Evolutionary conservation across 2,329 filamentous ascomycete genomes (phyloP), one percentile per base, ranked within the genome.

Genomic region (Colletotrichum sp.): DNA sequence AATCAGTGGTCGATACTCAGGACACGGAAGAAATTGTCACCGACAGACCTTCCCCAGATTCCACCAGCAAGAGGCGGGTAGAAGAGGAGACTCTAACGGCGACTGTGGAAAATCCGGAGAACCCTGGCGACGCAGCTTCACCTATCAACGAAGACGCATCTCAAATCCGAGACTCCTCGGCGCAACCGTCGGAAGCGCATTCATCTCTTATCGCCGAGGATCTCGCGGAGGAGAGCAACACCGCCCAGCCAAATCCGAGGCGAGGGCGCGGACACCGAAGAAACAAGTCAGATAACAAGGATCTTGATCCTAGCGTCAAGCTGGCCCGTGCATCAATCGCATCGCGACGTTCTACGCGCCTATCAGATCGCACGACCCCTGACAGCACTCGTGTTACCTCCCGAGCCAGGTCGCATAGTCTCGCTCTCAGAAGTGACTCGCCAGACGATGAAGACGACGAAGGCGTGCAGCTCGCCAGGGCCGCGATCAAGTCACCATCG

Each of bases 381-480:
- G 76, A 78, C 24, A 76, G 63, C 34, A 66, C 68, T 30, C 77
- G 78, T n/a, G 52, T 80, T n/a, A 81, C 80, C 13, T 81, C 80
- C 12, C 79, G 82, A 12, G 79, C 78, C 1, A 79, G 81, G 15
- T 83, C 82, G 5, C 76, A 75, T 65, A 83, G 81, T 30, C 21
- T 82, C 32, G 73, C 49, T 2, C 78, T 80, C 34, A 78, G 76
- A 60, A 79, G 79, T 66, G 64, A 76, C 30, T 80, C 78, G 15
- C 77, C 79, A 7, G 74, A 77, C 6, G 66, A 75, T 7, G 77
- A 80, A 34, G 79, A 80, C 32, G 82, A 83, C 63, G 74, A 71
- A 44, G 83, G 81, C 66, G 76, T 83, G 59, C 78, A 77, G 55
- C 78, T 84, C 5, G 83, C 83, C n/a, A 80, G 79, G 36, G 81